Evolutionary conservation across 192 early-diverging fungal genomes (phyloP), one percentile per base, ranked within the genome.

Genomic region (Umbelopsis sp.): DNA sequence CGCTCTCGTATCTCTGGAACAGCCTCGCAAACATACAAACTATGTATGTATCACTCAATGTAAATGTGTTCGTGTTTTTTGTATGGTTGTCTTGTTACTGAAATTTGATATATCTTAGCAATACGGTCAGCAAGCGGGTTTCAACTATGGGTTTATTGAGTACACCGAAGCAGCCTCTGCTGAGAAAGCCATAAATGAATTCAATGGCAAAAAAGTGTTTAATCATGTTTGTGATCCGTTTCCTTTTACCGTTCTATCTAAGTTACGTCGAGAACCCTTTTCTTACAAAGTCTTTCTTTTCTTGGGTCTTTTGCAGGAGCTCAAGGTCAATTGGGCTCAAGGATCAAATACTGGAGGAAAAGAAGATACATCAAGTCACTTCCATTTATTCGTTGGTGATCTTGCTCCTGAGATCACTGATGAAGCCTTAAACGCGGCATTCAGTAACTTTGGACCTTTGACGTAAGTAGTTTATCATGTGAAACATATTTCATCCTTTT

Each of bases 331-430:
- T 52, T 79, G 75, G 74, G 72, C 75, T 16, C 72, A 76, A 56
- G 59, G 45, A 34, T 54, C 59, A 38, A 70, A 66, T 41, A 67
- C 59, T n/a, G 72, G 38, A 71, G 31, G 21, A 51, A 82, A 77
- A 36, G 75, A 76, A 69, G 75, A 74, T 69, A 74, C 78, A 26
- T 70, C 77, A 38, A 68, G 25, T 52, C 95, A 96, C 73, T 91
- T 85, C 65, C 95, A 95, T 38, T 84, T 97, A n/a, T 97, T 97
- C 84, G 92, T 97, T 70, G 95, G 95, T 53, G 95, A 97, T 62
- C 82, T 97, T 71, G 91, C 92, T 56, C 85, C 95, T n/a, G 95
- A 96, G 72, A 89, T 97, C 69, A 96, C 86, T 59, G 92, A 96
- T 72, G 89, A 93, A 65, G 80, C 90, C 31, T 84, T 97, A 32